These are phyloP conservation scores for Paratinospora sagittata DNA, from an alignment of 164 flowering plant genomes.

Conservation along the genomic window DNA sequence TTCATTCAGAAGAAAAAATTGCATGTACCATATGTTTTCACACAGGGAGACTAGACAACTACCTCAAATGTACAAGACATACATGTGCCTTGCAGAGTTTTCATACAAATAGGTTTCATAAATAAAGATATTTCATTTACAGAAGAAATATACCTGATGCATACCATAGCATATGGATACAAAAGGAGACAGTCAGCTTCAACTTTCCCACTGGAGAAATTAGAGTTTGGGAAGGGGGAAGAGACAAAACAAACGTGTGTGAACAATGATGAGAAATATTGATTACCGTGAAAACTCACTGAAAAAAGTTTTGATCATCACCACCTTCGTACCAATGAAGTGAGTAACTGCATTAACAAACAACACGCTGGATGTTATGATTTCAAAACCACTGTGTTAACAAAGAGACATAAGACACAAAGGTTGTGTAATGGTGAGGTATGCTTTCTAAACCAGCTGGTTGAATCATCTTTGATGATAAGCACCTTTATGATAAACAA, in stretches of 20 bases:
- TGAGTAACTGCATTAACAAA: constrained; percentile 61
- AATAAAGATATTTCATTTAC: background rate
- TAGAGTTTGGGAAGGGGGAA: background rate
- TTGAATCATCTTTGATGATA: background rate
- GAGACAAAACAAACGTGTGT: constrained; percentile 1
- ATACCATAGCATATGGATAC: background rate
- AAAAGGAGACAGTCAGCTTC: background rate
- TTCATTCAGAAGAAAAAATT: background rate
- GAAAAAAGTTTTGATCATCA: constrained; percentile 22
- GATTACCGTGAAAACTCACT: background rate
- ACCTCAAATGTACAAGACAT: background rate
- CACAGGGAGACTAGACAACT: background rate
- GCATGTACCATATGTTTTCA: background rate
- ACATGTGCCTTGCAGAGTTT: background rate
- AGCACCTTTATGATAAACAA: background rate
- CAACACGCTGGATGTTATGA: background rate
- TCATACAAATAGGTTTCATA: background rate
- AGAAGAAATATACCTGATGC: background rate
- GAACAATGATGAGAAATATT: background rate
- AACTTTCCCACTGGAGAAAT: background rate
- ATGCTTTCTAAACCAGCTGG: background rate
- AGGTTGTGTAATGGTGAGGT: background rate
- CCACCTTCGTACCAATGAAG: constrained; percentile 77
- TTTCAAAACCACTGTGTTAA: background rate
- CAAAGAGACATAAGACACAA: background rate